Conservation (phyloP, 345 rosid species). For the Aegle marmelos region DNA sequence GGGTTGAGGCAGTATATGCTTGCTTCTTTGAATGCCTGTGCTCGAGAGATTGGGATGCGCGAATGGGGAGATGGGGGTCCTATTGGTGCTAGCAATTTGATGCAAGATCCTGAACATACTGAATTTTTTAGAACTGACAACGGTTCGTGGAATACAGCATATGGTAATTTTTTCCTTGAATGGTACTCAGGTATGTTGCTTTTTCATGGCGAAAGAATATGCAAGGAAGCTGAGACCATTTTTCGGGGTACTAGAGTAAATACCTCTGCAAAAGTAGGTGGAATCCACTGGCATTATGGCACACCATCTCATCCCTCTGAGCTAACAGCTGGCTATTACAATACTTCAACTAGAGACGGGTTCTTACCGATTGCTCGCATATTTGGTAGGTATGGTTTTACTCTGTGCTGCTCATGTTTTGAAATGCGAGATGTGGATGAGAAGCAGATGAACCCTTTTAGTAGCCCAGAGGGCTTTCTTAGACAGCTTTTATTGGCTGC, state of each 20-base stretch:
- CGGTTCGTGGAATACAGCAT: constrained; percentile 44
- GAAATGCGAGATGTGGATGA: constrained; percentile 44
- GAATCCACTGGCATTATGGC: constrained; percentile 47
- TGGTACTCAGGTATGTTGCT: constrained; percentile 56
- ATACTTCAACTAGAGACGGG: constrained; percentile 42
- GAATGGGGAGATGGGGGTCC: constrained; percentile 53
- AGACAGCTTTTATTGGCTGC: constrained; percentile 41
- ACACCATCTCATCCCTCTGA: constrained; percentile 46
- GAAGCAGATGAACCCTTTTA: constrained; percentile 31
- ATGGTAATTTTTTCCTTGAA: constrained; percentile 43
- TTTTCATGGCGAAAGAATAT: constrained; percentile 47
- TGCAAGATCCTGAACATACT: constrained; percentile 37
- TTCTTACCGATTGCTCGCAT: constrained; percentile 46
- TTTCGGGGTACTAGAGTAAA: constrained; percentile 34
- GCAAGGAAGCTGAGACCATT: constrained; percentile 40
- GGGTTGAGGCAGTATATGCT: constrained; percentile 40
- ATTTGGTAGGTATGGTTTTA: constrained; percentile 37
- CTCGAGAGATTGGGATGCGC: constrained; percentile 30
- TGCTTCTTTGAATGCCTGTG: constrained; percentile 46
- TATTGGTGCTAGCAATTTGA: constrained; percentile 30
- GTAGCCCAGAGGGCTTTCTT: constrained; percentile 47
- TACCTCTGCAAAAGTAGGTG: constrained; percentile 41
- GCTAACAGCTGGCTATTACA: constrained; percentile 50
- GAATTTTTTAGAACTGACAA: constrained; percentile 39
- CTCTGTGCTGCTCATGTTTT: constrained; percentile 39